A percentile compares a stretch with the other conserved stretches of the same genome.
Evolutionary conservation across 192 early-diverging fungal genomes (phyloP).

Genomic region (Mortierella hygrophila): DNA sequence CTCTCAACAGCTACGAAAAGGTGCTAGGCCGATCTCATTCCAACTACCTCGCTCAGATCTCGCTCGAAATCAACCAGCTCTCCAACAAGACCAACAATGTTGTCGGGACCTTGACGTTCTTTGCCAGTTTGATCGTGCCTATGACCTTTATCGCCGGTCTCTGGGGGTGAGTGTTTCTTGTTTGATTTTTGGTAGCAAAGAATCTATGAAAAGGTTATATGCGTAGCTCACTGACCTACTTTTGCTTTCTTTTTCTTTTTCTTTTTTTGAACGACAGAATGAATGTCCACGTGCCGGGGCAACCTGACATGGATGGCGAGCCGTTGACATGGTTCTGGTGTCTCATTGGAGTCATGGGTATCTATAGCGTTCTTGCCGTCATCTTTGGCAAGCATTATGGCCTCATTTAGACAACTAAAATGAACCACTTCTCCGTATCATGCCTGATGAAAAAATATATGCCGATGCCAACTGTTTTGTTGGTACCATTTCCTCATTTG

Average conservation of each 20-base stretch:
- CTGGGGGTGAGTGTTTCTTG: constrained; percentile 58
- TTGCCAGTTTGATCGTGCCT: constrained; percentile 67
- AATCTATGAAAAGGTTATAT: neutral
- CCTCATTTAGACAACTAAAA: constrained; percentile 23
- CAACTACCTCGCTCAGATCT: constrained; percentile 83
- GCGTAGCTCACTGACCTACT: neutral
- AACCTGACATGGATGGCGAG: constrained; percentile 39
- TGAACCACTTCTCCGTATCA: neutral
- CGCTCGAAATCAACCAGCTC: constrained; percentile 75
- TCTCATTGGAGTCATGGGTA: constrained; percentile 19
- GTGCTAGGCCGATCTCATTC: constrained; percentile 77
- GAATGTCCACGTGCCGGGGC: constrained; percentile 75
- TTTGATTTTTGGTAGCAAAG: neutral
- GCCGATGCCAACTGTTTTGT: too few species aligned
- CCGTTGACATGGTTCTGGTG: constrained; percentile 39
- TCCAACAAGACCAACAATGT: constrained; percentile 66
- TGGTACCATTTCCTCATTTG: too few species aligned
- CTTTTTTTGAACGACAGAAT: constrained; percentile 37
- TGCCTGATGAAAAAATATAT: too few species aligned
- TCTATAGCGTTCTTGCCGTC: constrained; percentile 34
- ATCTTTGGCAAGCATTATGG: constrained; percentile 44
- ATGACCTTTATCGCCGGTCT: constrained; percentile 73
- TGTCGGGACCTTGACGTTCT: constrained; percentile 61
- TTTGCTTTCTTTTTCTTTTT: neutral
- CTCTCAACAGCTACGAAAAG: constrained; percentile 80